These are phyloP conservation scores for Lactifluus echinatus DNA, from an alignment of 768 basidiomycete genomes.

Conservation along the genomic window DNA sequence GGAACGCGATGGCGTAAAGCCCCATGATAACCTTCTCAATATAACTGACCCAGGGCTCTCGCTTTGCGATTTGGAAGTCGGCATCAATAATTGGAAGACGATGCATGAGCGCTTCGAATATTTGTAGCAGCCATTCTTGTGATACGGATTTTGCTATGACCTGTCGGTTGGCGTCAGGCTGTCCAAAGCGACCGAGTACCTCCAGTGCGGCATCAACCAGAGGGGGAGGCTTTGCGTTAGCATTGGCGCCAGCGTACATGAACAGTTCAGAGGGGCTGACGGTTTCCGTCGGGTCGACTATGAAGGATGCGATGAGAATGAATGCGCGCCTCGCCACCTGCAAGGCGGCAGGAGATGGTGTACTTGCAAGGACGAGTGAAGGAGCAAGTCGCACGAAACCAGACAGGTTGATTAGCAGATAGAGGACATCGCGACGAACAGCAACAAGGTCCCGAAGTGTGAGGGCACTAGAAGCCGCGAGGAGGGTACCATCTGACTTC, in stretches of 20 bases:
- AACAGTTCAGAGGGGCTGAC: constrained; percentile 52
- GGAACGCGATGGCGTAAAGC: constrained; percentile 82
- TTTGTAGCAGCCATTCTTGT: constrained; percentile 42
- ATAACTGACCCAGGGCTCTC: constrained; percentile 68
- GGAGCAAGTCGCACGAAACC: constrained; percentile 41
- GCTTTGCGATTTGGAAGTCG: constrained; percentile 59
- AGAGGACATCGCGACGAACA: constrained; percentile 69
- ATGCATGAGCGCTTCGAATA: constrained; percentile 67
- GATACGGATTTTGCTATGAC: constrained; percentile 57
- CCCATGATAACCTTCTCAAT: constrained; percentile 71
- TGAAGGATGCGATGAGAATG: constrained; percentile 62
- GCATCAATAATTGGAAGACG: constrained; percentile 73
- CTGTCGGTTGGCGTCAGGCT: constrained; percentile 71
- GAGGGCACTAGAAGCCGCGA: constrained; percentile 47
- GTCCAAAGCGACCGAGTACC: constrained; percentile 70
- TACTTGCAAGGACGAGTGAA: constrained; percentile 32
- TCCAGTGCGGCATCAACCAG: constrained; percentile 75
- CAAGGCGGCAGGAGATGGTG: constrained; percentile 27
- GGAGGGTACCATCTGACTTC: constrained; percentile 22
- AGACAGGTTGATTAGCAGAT: constrained; percentile 58
- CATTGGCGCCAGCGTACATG: constrained; percentile 41
- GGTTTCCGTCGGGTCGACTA: constrained; percentile 61
- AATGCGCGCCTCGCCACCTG: constrained; percentile 52
- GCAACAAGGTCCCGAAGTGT: constrained; percentile 63
- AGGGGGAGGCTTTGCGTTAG: constrained; percentile 43